Evolutionary conservation across 768 basidiomycete genomes (phyloP), one percentile per base, ranked within the genome.

Genomic region (Lactifluus echinatus): DNA sequence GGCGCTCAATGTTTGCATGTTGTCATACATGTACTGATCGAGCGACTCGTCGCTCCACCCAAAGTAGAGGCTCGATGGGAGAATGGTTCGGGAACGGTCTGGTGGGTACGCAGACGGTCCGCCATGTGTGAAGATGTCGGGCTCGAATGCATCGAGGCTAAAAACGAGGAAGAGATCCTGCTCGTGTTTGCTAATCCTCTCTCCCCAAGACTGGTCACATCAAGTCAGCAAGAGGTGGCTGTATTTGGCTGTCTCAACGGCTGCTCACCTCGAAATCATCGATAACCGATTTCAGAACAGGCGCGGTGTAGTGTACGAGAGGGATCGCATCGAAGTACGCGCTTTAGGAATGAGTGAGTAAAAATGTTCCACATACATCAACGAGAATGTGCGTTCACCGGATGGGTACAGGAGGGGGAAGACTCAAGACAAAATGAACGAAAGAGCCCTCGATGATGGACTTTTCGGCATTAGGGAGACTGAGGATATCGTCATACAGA

Each of bases 171-270:
- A 28, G 3, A 44, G 19, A 21, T 23, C 28, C 11, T 26, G 17
- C 26, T 56, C 55, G 8, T 17, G 8, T 10, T 50, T 3, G 26
- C 29, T 50, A 6, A 56, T 23, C 17, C 11, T 31, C 12, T 50
- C 39, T 0, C 55, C 55, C 43, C 49, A 50, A 33, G 50, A 56
- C 55, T 56, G n/a, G n/a, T n/a, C n/a, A n/a, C n/a, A n/a, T 4
- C 11, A n/a, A 19, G 14, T 10, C 15, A 45, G 28, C 12, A 21
- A 6, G n/a, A 8, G 21, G 37, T 4, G 6, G 15, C 33, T 10
- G 15, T 8, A n/a, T n/a, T 1, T n/a, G 7, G 2, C 4, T 31
- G 26, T n/a, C 11, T n/a, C n/a, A n/a, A n/a, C 5, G 12, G 4
- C 21, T n/a, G 17, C 55, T 44, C 42, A 44, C 55, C 40, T 56